Conservation (phyloP, 495 filamentous ascomycete species). For the Elasticomyces elasticus region DNA sequence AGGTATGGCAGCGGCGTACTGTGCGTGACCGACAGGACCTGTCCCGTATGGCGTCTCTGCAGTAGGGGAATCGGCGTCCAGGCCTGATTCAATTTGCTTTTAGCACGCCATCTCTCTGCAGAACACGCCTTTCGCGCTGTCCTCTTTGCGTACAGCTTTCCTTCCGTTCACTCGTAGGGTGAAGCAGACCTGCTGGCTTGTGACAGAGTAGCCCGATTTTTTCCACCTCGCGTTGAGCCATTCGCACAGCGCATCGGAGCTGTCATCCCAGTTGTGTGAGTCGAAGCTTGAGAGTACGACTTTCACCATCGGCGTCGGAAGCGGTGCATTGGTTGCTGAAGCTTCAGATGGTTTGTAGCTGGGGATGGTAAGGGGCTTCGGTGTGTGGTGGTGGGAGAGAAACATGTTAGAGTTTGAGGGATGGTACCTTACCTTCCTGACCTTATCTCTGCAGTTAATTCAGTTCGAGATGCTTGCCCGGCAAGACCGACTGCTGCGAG, state of each 20-base stretch:
- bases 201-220: conserved; percentile 6
- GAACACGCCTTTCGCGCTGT: too few species aligned
- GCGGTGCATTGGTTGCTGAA: background rate
- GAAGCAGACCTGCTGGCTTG: conserved; percentile 2
- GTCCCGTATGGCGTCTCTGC: too few species aligned
- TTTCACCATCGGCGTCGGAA: background rate
- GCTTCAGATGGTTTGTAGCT: background rate
- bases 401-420: background rate
- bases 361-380: background rate
- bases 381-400: background rate
- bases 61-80: too few species aligned
- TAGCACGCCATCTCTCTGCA: too few species aligned
- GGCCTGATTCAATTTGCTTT: too few species aligned
- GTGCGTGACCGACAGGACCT: too few species aligned
- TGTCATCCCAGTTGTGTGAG: conserved; percentile 3
- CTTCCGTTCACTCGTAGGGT: background rate
- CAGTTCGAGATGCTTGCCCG: background rate
- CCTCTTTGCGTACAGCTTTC: too few species aligned
- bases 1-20: too few species aligned
- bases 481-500: background rate
- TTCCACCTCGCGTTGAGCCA: conserved; percentile 15
- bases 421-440: background rate
- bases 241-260: conserved; percentile 8
- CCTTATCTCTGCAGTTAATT: background rate
- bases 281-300: conserved; percentile 7